Evolutionary conservation across 306 rosid species (phyloP).

Genomic region (Vicia villosa): DNA sequence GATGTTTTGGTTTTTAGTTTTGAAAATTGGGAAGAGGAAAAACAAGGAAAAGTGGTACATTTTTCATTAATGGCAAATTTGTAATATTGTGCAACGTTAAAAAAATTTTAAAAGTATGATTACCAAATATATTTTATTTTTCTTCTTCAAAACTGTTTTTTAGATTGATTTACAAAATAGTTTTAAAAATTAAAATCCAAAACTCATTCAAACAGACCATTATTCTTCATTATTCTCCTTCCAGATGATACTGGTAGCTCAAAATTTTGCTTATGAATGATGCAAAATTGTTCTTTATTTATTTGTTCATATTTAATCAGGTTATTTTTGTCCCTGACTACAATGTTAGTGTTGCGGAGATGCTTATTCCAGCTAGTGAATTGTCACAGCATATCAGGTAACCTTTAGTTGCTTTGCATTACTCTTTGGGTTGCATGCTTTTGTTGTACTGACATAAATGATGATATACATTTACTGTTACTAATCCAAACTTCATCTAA

Average conservation of each 20-base stretch:
- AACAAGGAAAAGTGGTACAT: no score
- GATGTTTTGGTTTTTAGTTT: no score
- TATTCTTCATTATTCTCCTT: slow-evolving; percentile 13
- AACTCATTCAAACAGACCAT: no score
- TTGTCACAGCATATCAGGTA: slow-evolving; percentile 98
- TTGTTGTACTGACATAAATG: slow-evolving; percentile 6
- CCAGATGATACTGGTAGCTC: not conserved
- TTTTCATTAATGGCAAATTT: no score
- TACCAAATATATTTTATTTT: no score
- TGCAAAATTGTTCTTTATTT: slow-evolving; percentile 24
- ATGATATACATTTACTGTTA: slow-evolving; percentile 1
- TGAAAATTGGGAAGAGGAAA: no score
- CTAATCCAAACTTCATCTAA: not conserved
- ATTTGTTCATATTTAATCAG: slow-evolving; percentile 44
- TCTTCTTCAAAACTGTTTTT: no score
- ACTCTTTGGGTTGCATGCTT: slow-evolving; percentile 20
- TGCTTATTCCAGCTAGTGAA: slow-evolving; percentile 96
- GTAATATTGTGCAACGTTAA: no score
- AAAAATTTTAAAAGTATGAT: no score
- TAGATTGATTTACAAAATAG: no score
- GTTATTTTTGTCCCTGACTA: slow-evolving; percentile 95
- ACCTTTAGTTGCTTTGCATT: slow-evolving; percentile 19
- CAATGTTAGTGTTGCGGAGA: slow-evolving; percentile 94
- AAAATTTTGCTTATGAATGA: slow-evolving; percentile 23
- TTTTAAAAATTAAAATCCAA: no score